phyloP scores from a whole-genome alignment of 2,329 filamentous ascomycete genomes.

The Dactylellina drechsleri region DNA sequence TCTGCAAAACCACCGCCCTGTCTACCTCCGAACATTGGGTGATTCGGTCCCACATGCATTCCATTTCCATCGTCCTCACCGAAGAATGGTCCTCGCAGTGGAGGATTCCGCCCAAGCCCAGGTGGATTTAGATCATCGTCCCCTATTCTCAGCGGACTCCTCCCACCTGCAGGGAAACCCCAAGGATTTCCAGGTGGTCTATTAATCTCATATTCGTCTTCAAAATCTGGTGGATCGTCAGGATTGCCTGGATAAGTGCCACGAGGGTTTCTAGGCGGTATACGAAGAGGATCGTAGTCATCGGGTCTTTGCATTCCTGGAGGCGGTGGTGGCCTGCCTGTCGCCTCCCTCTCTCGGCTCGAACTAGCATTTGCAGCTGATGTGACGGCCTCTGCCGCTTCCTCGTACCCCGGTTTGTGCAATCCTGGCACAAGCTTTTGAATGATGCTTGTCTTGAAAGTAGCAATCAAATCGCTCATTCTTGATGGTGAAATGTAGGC shows the following conservation, averaged over 20 bases:
- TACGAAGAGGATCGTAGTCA: conserved; percentile 63
- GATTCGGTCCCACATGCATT: conserved; percentile 96
- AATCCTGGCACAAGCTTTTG: conserved; percentile 83
- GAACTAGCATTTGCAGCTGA: conserved; percentile 32
- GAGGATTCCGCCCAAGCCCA: conserved; percentile 85
- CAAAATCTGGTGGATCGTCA: conserved; percentile 87
- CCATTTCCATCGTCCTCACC: conserved; percentile 71
- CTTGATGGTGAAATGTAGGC: conserved; percentile 79
- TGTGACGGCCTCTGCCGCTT: conserved; percentile 60
- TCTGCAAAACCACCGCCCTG: conserved; percentile 61
- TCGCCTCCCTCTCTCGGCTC: conserved; percentile 22
- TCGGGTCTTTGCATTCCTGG: conserved; percentile 60
- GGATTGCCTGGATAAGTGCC: conserved; percentile 66
- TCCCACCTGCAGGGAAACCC: conserved; percentile 60
- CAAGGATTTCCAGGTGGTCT: conserved; percentile 69
- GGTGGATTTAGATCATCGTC: conserved; percentile 88
- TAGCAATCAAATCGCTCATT: conserved; percentile 74
- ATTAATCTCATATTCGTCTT: conserved; percentile 89
- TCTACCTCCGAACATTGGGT: conserved; percentile 79
- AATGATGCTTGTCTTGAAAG: conserved; percentile 81
- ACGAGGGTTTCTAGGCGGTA: conserved; percentile 69
- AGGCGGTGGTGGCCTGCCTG: conserved; percentile 23
- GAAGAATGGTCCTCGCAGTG: conserved; percentile 74
- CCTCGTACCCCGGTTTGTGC: conserved; percentile 81
- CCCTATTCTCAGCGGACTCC: conserved; percentile 76